phyloP scores from a whole-genome alignment of 371 early-diverging fungal genomes.

The Lichtheimia corymbifera region DNA sequence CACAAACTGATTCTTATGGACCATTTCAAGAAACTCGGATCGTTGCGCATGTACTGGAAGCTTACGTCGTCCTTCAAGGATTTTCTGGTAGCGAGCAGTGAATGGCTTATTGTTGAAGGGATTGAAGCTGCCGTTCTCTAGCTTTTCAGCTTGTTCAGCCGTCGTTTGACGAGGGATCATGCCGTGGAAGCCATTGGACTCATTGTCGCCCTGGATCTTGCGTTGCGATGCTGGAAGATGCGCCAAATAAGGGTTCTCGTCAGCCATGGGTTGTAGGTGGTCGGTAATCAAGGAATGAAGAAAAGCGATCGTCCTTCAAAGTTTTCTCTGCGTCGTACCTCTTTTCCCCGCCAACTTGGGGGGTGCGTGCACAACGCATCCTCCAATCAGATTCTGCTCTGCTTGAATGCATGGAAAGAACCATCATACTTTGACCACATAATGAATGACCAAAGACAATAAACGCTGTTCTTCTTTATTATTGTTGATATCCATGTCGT shows the following conservation, averaged over 20 bases:
- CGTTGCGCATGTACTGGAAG: conserved; percentile 92
- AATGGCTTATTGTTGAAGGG: conserved; percentile 82
- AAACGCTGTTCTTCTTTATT: no score
- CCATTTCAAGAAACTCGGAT: conserved; percentile 78
- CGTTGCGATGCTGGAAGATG: conserved; percentile 49
- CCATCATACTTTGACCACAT: no score
- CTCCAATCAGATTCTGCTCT: no score
- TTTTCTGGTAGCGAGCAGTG: conserved; percentile 79
- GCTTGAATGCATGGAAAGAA: no score
- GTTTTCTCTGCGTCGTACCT: no score
- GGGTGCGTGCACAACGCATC: no score
- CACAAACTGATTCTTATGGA: conserved; percentile 86
- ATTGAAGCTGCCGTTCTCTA: conserved; percentile 79
- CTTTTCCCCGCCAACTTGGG: no score
- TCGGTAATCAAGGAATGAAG: no score
- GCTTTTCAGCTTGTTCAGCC: conserved; percentile 64
- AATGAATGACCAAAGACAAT: no score
- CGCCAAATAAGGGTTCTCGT: conserved; percentile 67
- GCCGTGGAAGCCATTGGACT: conserved; percentile 32
- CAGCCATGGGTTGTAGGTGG: conserved; percentile 1
- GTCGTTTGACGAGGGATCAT: conserved; percentile 70
- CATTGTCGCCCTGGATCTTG: conserved; percentile 22
- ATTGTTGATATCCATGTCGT: no score
- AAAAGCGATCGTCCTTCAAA: no score
- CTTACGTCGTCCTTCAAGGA: conserved; percentile 77